Evolutionary conservation across 495 filamentous ascomycete genomes (phyloP).

Genomic region (Neurospora tetrasperma): DNA sequence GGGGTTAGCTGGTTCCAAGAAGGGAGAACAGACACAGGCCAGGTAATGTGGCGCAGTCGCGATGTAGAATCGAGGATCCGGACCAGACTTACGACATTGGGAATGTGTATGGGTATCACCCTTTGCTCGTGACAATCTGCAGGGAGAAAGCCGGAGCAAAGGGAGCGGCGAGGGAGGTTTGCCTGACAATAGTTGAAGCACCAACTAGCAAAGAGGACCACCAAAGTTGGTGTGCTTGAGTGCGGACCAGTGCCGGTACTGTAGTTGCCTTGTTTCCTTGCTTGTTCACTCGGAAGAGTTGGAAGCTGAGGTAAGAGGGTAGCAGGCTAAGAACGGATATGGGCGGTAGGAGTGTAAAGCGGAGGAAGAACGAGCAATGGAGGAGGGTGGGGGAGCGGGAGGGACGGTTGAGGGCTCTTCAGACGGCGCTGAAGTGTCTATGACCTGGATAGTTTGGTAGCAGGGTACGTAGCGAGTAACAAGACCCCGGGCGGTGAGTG

Average conservation of each 20-base stretch:
- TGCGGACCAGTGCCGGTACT: neutral
- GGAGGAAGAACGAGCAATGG: neutral
- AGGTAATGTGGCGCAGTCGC: constrained; percentile 5
- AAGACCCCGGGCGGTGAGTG: neutral
- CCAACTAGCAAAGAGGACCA: neutral
- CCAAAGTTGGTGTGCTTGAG: neutral
- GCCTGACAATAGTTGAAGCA: neutral
- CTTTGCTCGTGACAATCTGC: constrained; percentile 32
- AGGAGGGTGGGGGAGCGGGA: neutral
- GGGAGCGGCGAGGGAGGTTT: constrained; percentile 4
- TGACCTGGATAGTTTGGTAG: neutral
- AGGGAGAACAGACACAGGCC: constrained; percentile 1
- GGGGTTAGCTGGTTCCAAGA: constrained; percentile 11
- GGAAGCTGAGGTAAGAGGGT: neutral
- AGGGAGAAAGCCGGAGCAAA: constrained; percentile 29
- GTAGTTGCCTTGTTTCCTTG: neutral
- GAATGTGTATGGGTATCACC: constrained; percentile 26
- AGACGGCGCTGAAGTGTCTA: neutral
- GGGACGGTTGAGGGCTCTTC: neutral
- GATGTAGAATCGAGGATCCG: neutral
- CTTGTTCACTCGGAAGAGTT: neutral
- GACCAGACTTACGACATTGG: constrained; percentile 40
- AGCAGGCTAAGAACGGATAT: neutral
- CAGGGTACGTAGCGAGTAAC: neutral
- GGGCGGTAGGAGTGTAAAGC: neutral